Evolutionary conservation across 1,284 basidiomycete species (phyloP).

Genomic region (Microbotryomycetes sp.): DNA sequence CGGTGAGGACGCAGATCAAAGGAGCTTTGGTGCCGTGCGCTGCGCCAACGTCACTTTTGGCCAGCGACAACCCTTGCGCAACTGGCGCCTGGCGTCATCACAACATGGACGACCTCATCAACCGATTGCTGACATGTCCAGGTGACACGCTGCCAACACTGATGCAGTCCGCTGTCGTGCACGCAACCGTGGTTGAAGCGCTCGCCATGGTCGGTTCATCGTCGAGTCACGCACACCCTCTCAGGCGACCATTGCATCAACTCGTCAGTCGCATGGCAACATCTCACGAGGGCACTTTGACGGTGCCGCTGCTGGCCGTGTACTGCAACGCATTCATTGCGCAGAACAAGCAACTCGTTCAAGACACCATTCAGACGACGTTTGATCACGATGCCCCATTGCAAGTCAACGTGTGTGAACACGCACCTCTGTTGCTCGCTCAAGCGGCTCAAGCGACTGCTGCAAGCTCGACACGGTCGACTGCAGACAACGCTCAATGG

Average conservation of each 20-base stretch:
- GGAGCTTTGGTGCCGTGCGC: too few species aligned
- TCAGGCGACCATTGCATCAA: not conserved
- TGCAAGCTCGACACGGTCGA: not conserved
- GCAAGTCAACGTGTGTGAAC: not conserved
- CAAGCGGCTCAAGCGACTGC: not conserved
- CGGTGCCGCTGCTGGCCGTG: slow-evolving; percentile 6
- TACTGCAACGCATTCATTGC: slow-evolving; percentile 11
- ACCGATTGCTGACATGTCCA: not conserved
- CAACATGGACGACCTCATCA: not conserved
- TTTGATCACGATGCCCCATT: not conserved
- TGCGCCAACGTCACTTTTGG: too few species aligned
- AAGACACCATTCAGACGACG: not conserved
- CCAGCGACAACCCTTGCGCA: too few species aligned
- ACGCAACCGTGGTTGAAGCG: not conserved
- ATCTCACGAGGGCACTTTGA: not conserved
- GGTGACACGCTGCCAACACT: not conserved
- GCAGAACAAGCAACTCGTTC: not conserved
- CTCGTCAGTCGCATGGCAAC: not conserved
- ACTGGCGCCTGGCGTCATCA: too few species aligned
- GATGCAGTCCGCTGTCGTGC: not conserved
- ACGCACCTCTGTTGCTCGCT: not conserved
- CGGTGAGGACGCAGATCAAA: too few species aligned
- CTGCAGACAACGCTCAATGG: not conserved
- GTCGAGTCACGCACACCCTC: not conserved
- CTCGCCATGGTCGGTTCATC: not conserved